These are phyloP conservation scores for Crassisporium funariophilum DNA, from an alignment of 768 basidiomycete genomes.

Conservation along the genomic window DNA sequence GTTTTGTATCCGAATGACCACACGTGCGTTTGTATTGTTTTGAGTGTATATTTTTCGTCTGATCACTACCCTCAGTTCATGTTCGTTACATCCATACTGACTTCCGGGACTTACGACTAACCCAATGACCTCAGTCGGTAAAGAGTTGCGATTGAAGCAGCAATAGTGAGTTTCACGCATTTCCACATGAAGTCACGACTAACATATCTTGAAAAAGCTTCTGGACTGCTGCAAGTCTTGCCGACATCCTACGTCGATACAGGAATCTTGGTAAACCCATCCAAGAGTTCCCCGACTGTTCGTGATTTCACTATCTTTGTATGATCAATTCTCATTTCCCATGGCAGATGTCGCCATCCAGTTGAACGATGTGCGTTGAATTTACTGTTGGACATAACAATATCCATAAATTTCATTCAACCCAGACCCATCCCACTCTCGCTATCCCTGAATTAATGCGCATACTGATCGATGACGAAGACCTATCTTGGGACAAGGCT, in stretches of 20 bases:
- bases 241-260: conserved; percentile 91
- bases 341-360: conserved; percentile 82
- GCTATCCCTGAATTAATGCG: conserved; percentile 96
- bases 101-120: no score
- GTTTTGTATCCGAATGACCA: conserved; percentile 98
- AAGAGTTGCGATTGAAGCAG: conserved; percentile 90
- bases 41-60: not conserved
- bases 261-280: conserved; percentile 86
- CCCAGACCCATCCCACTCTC: conserved; percentile 89
- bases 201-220: conserved; percentile 43
- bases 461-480: conserved; percentile 90
- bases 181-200: not conserved
- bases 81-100: conserved; percentile 25
- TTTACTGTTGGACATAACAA: conserved; percentile 1
- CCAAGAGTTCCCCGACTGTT: conserved; percentile 80
- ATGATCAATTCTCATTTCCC: conserved; percentile 6
- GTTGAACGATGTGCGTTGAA: conserved; percentile 76
- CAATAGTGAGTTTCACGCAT: conserved; percentile 62
- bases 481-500: conserved; percentile 77
- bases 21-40: conserved; percentile 44
- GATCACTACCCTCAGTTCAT: conserved; percentile 35
- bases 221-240: conserved; percentile 87
- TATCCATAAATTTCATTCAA: not conserved
- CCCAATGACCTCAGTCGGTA: conserved; percentile 57
- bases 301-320: conserved; percentile 23